phyloP scores from a whole-genome alignment of 2,329 filamentous ascomycete species.

The Didymellaceae sp. region DNA sequence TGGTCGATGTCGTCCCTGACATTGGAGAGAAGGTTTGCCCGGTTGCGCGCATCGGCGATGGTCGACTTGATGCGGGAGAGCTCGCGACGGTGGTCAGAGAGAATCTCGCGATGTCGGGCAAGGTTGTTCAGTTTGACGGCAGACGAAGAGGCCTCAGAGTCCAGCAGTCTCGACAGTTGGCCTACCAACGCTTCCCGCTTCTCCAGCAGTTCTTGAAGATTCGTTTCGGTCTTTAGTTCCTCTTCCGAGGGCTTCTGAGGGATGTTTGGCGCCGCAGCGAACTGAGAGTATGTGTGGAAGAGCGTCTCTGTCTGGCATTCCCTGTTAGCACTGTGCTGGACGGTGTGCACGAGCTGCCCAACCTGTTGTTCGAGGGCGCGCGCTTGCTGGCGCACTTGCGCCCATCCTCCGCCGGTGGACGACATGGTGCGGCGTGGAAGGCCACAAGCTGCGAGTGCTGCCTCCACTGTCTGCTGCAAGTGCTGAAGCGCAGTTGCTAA shows the following conservation, averaged over 20 bases:
- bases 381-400: conserved; percentile 91
- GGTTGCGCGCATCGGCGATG: conserved; percentile 79
- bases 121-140: conserved; percentile 98
- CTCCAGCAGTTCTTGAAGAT: conserved; percentile 83
- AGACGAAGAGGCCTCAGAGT: conserved; percentile 90
- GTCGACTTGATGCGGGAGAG: conserved; percentile 74
- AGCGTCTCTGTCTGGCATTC: conserved; percentile 75
- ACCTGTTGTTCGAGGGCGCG: conserved; percentile 90
- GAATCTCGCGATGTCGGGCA: conserved; percentile 86
- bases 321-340: conserved; percentile 31
- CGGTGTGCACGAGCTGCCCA: conserved; percentile 30
- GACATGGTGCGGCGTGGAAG: conserved; percentile 38
- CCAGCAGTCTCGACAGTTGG: conserved; percentile 86
- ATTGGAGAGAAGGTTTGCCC: conserved; percentile 87
- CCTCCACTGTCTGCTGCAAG: not conserved
- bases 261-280: conserved; percentile 78
- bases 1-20: conserved; percentile 91
- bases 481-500: no score
- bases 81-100: conserved; percentile 85
- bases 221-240: conserved; percentile 77
- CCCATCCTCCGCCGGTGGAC: conserved; percentile 69
- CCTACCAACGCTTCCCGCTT: conserved; percentile 83
- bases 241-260: conserved; percentile 85
- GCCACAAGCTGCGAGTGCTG: not conserved
- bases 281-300: conserved; percentile 89